A percentile compares a stretch with the other conserved stretches of the same genome.
Evolutionary conservation across 164 flowering plant genomes (phyloP).

Genomic region (Macadamia tetraphylla): DNA sequence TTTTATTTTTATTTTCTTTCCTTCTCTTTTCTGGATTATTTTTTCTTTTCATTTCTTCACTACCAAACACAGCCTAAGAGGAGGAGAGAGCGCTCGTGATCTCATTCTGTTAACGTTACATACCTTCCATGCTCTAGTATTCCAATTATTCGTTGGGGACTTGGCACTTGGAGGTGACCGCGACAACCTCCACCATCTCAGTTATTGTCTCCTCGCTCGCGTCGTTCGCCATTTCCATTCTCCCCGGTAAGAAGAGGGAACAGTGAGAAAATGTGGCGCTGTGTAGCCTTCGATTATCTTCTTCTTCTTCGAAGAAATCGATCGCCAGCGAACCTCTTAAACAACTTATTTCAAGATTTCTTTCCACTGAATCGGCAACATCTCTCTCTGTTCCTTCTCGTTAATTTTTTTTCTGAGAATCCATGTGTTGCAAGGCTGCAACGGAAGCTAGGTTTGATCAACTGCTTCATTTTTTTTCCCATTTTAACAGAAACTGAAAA

Average conservation of each 20-base stretch:
- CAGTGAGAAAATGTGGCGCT: slow-evolving; percentile 68
- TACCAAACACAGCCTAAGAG: too few species aligned
- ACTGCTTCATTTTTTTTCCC: not conserved
- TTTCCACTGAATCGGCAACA: slow-evolving; percentile 54
- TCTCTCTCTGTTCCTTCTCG: not conserved
- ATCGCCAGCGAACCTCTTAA: slow-evolving; percentile 25
- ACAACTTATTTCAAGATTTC: slow-evolving; percentile 45
- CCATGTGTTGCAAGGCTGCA: not conserved
- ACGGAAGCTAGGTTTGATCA: not conserved
- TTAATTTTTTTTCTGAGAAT: not conserved
- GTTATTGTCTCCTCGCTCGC: not conserved
- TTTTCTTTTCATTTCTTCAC: too few species aligned
- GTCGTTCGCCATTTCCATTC: not conserved
- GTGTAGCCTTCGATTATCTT: slow-evolving; percentile 38
- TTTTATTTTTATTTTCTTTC: too few species aligned
- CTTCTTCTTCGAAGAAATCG: slow-evolving; percentile 30
- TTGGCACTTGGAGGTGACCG: too few species aligned
- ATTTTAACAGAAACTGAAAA: too few species aligned
- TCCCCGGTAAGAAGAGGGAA: not conserved
- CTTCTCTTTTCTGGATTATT: too few species aligned
- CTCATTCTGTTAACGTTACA: too few species aligned
- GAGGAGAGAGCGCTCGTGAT: too few species aligned
- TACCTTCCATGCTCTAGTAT: too few species aligned
- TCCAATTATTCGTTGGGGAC: not conserved
- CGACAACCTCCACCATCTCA: not conserved